A percentile compares a stretch with the other conserved stretches of the same genome.
phyloP scores from a whole-genome alignment of 2,329 filamentous ascomycete genomes.

The Fusarium sp. region DNA sequence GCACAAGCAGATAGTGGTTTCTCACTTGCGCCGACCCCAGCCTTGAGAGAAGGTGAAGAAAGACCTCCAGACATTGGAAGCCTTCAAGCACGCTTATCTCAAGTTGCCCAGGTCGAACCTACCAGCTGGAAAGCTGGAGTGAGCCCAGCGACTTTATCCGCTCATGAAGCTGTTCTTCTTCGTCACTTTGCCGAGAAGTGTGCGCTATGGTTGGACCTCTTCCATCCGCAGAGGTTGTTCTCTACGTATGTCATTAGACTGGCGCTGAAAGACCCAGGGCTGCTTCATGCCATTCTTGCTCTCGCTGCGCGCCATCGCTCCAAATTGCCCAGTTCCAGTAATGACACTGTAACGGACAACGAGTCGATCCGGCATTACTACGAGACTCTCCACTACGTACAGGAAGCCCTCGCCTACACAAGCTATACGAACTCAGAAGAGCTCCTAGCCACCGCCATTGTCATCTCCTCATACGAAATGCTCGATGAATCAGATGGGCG shows the following conservation, averaged over 20 bases:
- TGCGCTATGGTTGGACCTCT: background rate
- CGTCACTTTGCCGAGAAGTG: background rate
- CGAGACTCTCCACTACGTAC: rapidly evolving
- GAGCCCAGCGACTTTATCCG: background rate
- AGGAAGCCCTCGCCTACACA: background rate
- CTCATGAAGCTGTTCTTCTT: background rate
- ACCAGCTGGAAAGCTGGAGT: background rate
- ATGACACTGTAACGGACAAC: background rate
- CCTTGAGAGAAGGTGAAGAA: background rate
- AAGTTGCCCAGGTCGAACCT: background rate
- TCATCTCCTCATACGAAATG: background rate
- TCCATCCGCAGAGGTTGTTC: background rate
- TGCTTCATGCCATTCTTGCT: background rate
- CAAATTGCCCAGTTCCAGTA: rapidly evolving
- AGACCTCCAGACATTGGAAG: background rate
- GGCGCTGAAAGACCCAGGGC: background rate
- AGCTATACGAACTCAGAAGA: background rate
- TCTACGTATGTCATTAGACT: background rate
- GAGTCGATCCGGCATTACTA: background rate
- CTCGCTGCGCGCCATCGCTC: background rate
- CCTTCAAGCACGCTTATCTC: background rate
- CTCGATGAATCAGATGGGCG: background rate
- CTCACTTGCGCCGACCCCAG: background rate
- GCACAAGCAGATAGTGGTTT: background rate
- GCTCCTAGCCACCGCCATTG: background rate